Evolutionary conservation across 495 filamentous ascomycete genomes (phyloP), one percentile per base, ranked within the genome.

Genomic region (Parmelia sp.): DNA sequence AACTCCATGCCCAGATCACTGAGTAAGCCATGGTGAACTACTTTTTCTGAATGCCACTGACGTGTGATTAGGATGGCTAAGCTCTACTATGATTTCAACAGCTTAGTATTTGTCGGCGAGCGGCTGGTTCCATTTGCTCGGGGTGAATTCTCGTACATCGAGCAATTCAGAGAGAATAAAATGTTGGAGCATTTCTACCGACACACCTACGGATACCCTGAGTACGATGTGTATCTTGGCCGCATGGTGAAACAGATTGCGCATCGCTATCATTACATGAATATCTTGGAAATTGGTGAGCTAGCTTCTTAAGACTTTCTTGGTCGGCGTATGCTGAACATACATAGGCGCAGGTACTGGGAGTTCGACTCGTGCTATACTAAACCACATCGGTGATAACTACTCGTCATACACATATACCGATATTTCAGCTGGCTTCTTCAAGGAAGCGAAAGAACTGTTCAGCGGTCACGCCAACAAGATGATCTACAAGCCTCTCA

Each of bases 331-430:
- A 11, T 62, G 44, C 25, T 27, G 45, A 21, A 39, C 5, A 11
- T 39, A 21, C 8, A 2, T 8, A 62, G 64, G 65, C 27, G 65
- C 60, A 10, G 65, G 65, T 5, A 60, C 62, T 4, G 80, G 80
- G 0, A 76, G 73, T 19, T 69, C 79, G 19, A 82, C 82, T 0
- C 71, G 74, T n/a, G 31, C 53, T 5, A 63, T 81, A 10, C 62
- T 78, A 51, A 17, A 64, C 56, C 12, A 44, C 72, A 23, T 66
- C 2, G 45, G 62, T 6, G 39, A 40, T 14, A 27, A 12, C 36
- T 67, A 57, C 64, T 69, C 67, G 27, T 73, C 75, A 31, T 85
- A 85, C 62, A 82, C 78, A 15, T 82, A 75, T 68, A 84, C 83
- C 6, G 79, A 86, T 64, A 77, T 85, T 27, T 74, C 77, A 1